Percentiles rank a stretch among this genome's conserved stretches.
phyloP scores from a whole-genome alignment of 2,329 filamentous ascomycete species.

The Fusarium udum region DNA sequence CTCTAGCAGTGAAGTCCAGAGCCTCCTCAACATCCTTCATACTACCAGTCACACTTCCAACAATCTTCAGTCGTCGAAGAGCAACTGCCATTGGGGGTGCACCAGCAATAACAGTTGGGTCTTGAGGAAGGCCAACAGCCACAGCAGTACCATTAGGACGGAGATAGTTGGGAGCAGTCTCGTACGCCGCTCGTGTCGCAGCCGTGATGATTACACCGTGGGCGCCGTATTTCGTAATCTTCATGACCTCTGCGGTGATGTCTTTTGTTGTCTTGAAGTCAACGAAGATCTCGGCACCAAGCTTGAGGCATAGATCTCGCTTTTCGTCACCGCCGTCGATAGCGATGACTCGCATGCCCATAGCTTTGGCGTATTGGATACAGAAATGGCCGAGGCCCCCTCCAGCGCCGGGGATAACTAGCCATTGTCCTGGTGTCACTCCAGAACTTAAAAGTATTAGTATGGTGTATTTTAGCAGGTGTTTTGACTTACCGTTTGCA shows the following conservation, averaged over 20 bases:
- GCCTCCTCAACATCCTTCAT: slow-evolving; percentile 41
- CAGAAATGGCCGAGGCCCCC: slow-evolving; percentile 80
- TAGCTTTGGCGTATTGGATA: slow-evolving; percentile 85
- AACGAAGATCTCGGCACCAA: slow-evolving; percentile 77
- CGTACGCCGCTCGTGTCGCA: slow-evolving; percentile 89
- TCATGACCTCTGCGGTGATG: slow-evolving; percentile 77
- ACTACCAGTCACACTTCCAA: slow-evolving; percentile 38
- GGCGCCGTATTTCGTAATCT: slow-evolving; percentile 79
- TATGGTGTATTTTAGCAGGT: accelerated
- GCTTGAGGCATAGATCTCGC: slow-evolving; percentile 70
- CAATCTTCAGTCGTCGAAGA: slow-evolving; percentile 34
- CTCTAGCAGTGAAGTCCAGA: slow-evolving; percentile 40
- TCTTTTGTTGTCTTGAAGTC: slow-evolving; percentile 81
- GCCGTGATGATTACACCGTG: slow-evolving; percentile 87
- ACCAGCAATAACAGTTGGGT: slow-evolving; percentile 34
- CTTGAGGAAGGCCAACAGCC: slow-evolving; percentile 79
- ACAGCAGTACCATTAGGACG: slow-evolving; percentile 81
- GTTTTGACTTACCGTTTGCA: slow-evolving; percentile 68
- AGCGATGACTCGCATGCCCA: slow-evolving; percentile 81
- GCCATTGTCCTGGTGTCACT: slow-evolving; percentile 74
- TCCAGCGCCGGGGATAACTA: slow-evolving; percentile 86
- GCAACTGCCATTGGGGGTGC: slow-evolving; percentile 30
- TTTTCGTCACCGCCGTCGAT: slow-evolving; percentile 86
- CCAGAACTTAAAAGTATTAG: slow-evolving; percentile 56
- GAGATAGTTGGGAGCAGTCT: slow-evolving; percentile 86